Evolutionary conservation across 805 yeast species (phyloP).

Genomic region (Candida oleophila): DNA sequence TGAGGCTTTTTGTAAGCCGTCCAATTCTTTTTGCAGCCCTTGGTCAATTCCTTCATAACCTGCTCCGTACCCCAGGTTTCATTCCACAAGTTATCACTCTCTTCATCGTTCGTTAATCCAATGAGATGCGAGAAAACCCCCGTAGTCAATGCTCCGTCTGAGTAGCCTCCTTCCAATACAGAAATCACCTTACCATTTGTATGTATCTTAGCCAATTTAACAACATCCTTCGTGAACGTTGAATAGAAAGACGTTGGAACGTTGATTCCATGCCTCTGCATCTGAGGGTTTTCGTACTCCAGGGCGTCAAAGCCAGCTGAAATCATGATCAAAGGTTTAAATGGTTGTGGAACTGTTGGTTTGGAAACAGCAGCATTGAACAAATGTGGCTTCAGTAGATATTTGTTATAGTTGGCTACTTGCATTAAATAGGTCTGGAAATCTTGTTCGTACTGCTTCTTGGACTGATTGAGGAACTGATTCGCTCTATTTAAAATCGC

Average conservation of each 20-base stretch:
- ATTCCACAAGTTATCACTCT: slow-evolving; percentile 46
- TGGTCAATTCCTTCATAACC: slow-evolving; percentile 61
- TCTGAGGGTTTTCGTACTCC: slow-evolving; percentile 75
- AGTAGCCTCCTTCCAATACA: slow-evolving; percentile 81
- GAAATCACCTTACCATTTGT: slow-evolving; percentile 64
- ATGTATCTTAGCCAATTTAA: slow-evolving; percentile 63
- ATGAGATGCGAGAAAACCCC: slow-evolving; percentile 78
- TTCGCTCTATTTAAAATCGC: slow-evolving; percentile 64
- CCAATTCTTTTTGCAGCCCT: slow-evolving; percentile 72
- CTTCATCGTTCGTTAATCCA: slow-evolving; percentile 56
- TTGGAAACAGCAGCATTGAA: slow-evolving; percentile 24
- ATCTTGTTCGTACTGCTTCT: slow-evolving; percentile 41
- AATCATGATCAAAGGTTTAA: slow-evolving; percentile 56
- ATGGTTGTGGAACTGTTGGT: slow-evolving; percentile 37
- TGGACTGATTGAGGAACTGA: slow-evolving; percentile 55
- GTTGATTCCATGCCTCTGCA: slow-evolving; percentile 82
- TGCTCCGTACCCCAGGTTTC: slow-evolving; percentile 62
- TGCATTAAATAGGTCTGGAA: slow-evolving; percentile 24
- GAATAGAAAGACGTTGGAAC: slow-evolving; percentile 81
- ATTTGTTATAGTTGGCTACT: slow-evolving; percentile 30
- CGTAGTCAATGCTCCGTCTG: slow-evolving; percentile 75
- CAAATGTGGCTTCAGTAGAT: slow-evolving; percentile 27
- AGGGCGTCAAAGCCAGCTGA: slow-evolving; percentile 91
- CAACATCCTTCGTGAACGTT: slow-evolving; percentile 68
- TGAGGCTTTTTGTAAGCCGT: slow-evolving; percentile 53